Evolutionary conservation across 2,329 filamentous ascomycete genomes (phyloP), one percentile per base, ranked within the genome.

Genomic region (Beauveria sp.): DNA sequence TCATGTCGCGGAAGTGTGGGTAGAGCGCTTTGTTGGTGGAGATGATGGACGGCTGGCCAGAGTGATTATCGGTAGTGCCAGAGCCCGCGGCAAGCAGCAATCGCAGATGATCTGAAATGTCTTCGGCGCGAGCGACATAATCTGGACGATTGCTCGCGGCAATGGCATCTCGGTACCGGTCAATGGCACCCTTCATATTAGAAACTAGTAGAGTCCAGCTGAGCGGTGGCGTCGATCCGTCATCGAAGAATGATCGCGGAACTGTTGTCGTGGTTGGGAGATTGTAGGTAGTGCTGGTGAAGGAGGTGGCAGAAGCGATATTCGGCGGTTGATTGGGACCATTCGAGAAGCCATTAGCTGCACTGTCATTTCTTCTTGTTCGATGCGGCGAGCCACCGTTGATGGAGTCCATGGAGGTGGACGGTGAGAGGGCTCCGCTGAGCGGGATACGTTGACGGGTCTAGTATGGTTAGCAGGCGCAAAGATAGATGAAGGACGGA

Each of bases 11-110:
- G 76, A 99, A 99, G 74, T 97, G 92, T 26, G 94, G 94, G 70
- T 97, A 97, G 18, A 99, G 79, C 0, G 92, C 90, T 73, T 97
- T 97, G 79, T 99, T 99, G 5, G 91, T 96, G 7, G 92, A 97
- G 63, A 99, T 99, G 69, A 99, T 97, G n/a, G 94, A 97, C 5
- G 94, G 94, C 67, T 97, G 96, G 47, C 94, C 94, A 22, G 94
- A 97, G 73, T 99, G 94, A 70, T 99, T 99, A 75, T 99, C 94
- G 0, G 94, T 99, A 2, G 94, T 99, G 60, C 93, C 92, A 40
- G 94, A 99, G 9, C 92, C 94, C 60, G 94, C 94, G 34, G 92
- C 92, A n/a, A 99, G 84, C 8, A 99, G 84, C 65, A 97, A 81
- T 60, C 94, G 89, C 61, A 99, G 80, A 72, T 99, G 93, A 72